Conservation (phyloP, 1,284 basidiomycete species). For the Cutaneotrichosporon curvatum region DNA sequence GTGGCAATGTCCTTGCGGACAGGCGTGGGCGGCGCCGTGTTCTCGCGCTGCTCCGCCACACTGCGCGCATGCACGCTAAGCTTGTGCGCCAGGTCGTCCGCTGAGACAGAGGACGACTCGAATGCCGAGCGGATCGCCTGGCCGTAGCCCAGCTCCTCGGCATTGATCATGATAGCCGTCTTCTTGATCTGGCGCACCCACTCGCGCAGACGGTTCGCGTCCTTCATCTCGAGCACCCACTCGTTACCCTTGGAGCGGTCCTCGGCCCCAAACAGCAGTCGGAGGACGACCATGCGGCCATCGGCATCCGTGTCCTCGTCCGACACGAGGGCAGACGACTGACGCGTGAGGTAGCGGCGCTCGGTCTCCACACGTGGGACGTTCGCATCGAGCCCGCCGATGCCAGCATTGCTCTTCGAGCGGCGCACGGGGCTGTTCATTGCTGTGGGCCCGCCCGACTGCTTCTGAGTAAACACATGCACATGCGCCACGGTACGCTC, state of each 20-base stretch:
- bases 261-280: constrained; percentile 15
- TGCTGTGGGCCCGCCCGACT: background rate
- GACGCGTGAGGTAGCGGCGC: constrained; percentile 11
- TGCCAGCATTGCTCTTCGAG: no score
- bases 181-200: constrained; percentile 35
- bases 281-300: constrained; percentile 10
- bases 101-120: constrained; percentile 13
- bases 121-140: constrained; percentile 23
- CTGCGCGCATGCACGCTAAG: constrained; percentile 16
- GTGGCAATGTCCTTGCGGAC: background rate
- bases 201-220: constrained; percentile 25
- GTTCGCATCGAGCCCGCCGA: background rate
- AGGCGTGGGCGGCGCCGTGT: no score
- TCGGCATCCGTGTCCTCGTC: constrained; percentile 6
- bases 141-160: constrained; percentile 27
- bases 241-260: constrained; percentile 18
- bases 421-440: constrained; percentile 1
- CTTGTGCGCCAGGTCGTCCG: constrained; percentile 25
- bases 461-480: constrained; percentile 10
- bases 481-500: constrained; percentile 18
- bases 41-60: constrained; percentile 2
- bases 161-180: constrained; percentile 28
- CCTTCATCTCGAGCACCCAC: constrained; percentile 34
- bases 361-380: constrained; percentile 12
- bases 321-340: constrained; percentile 8